Percentiles rank a stretch among this genome's conserved stretches.
Conservation (phyloP, 2,329 filamentous ascomycete species). For the Cercospora zeina region DNA sequence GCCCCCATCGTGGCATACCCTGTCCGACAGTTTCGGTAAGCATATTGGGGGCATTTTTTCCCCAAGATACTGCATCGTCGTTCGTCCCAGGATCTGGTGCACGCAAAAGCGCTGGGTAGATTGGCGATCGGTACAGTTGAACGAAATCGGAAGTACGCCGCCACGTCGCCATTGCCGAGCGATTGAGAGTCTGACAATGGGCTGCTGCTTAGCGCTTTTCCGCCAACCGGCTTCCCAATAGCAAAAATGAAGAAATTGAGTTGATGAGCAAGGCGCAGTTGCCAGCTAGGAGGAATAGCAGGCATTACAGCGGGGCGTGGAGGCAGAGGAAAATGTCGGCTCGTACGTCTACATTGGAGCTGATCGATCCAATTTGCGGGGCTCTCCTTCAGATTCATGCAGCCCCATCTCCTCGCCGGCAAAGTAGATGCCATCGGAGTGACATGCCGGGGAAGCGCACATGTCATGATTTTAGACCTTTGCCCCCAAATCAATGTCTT, state of each 20-base stretch:
- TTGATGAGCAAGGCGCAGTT: neutral
- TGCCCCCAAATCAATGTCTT: conserved; percentile 60
- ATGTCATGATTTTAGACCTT: conserved; percentile 9
- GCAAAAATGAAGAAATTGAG: neutral
- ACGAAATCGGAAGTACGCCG: neutral
- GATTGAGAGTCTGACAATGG: too few relatives aligned
- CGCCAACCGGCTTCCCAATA: neutral
- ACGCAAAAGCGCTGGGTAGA: neutral
- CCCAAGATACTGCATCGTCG: neutral
- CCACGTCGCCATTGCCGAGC: too few relatives aligned
- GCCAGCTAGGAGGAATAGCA: neutral
- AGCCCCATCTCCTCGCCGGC: too few relatives aligned
- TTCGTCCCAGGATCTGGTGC: neutral
- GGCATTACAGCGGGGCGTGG: too few relatives aligned
- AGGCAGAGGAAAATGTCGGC: neutral
- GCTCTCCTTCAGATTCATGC: neutral
- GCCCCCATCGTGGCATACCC: neutral
- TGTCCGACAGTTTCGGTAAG: neutral
- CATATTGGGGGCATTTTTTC: neutral
- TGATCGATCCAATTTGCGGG: too few relatives aligned
- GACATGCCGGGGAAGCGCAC: neutral
- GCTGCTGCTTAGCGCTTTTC: neutral
- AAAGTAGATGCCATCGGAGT: neutral
- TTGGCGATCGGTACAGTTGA: neutral
- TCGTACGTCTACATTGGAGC: neutral